Base-by-base conservation (phyloP, 2,329 filamentous ascomycete genomes). In the Penicillium decumbens region DNA sequence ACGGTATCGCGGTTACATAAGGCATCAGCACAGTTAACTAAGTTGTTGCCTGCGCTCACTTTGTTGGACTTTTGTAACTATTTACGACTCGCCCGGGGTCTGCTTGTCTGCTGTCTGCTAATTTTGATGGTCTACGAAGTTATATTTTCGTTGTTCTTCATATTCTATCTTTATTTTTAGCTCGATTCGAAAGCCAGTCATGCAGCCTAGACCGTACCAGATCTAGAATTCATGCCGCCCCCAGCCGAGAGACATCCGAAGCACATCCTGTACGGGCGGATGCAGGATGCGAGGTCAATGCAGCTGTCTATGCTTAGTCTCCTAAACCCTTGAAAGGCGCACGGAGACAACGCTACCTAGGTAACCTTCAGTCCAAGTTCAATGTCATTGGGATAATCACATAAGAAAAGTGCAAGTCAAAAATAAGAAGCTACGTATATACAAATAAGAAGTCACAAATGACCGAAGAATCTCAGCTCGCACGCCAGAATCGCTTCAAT, bases 361-460 rank as follows among this genome's bases (percentile, higher is more conserved):
- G 20, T 23, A 3, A 23, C 20, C 20, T 23, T 23, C 3, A 23
- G 20, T 23, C 20, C 20, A 23, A 23, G 4, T 23, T 23, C 20
- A 28, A 28, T 28, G 27, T 8, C 27, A 28, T 37, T 37, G 33
- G 20, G 6, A 15, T 32, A 37, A 15, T 37, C 33, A 23, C 18
- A 20, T 37, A 37, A 18, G 25, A 42, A 45, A 56, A 38, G 43
- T 32, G 41, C 38, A 48, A 46, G 27, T 27, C 38, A 24, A 46
- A 41, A 42, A 28, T 23, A 49, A 52, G 46, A 33, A 48, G 41
- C 45, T 60, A 61, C 49, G 46, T 59, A 61, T 55, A 55, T 57
- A 61, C 57, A 61, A 59, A 48, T 39, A 55, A 53, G 44, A 59
- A 56, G 45, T 45, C 47, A 55, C 49, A 55, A 45, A 54, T 48